Conservation (phyloP, 148 eudicot species). For the Rhododendron williamsianum region DNA sequence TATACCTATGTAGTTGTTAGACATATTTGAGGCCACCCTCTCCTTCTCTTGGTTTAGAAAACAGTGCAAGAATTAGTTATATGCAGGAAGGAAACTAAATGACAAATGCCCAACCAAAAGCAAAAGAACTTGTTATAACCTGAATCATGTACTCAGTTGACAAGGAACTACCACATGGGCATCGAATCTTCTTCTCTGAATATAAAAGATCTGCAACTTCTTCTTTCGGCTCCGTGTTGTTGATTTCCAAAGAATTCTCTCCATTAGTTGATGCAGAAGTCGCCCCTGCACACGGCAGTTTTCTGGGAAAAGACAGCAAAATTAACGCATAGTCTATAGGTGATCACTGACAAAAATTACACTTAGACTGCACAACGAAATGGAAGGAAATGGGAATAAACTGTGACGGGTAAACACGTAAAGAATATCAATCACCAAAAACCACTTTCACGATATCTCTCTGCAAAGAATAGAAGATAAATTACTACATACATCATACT, state of each 20-base stretch:
- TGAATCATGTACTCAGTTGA: slow-evolving; percentile 38
- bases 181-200: slow-evolving; percentile 61
- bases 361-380: neutral
- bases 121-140: slow-evolving; percentile 14
- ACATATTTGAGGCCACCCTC: neutral
- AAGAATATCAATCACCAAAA: neutral
- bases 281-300: slow-evolving; percentile 73
- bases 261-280: slow-evolving; percentile 62
- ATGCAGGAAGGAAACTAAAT: neutral
- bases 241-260: slow-evolving; percentile 41
- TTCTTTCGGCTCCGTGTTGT: slow-evolving; percentile 51
- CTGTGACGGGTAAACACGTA: neutral
- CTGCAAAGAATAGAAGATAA: neutral
- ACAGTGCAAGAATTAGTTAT: neutral
- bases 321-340: neutral
- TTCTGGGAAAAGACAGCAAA: slow-evolving; percentile 35
- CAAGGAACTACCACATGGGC: slow-evolving; percentile 44
- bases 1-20: neutral
- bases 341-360: neutral
- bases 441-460: neutral
- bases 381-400: neutral
- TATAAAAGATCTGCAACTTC: slow-evolving; percentile 55
- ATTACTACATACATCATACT: neutral
- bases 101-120: neutral
- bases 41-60: neutral